Base-by-base conservation (phyloP, 805 yeast genomes). In the Ogataea thermomethanolica region DNA sequence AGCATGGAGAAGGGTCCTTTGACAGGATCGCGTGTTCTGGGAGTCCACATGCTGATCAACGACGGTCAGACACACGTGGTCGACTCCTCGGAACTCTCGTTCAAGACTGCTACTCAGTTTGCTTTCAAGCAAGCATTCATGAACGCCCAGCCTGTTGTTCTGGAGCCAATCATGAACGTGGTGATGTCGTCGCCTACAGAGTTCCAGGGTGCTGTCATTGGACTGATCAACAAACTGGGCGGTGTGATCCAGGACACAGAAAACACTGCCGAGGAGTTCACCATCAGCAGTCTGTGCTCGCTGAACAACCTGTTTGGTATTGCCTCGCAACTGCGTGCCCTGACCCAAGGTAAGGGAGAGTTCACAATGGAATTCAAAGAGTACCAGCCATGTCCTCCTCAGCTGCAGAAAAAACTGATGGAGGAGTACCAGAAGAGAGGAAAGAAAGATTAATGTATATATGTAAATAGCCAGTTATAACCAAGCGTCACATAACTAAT, bases 331-430 rank as follows among this genome's bases (percentile, higher is more conserved):
- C 74, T 93, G 60, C 84, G 99, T 73, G 98, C 99, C 14, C 80
- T 86, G 45, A 91, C 99, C 11, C 99, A 93, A 68, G 99, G 99
- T 68, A 93, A 93, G 64, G 99, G 99, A 58, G 98, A 95, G 69
- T 93, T 93, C 65, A 78, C 96, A 2, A 75, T 93, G 65, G 99
- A 93, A 65, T 93, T 93, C 71, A 82, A 85, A 61, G 85, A 88
- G 58, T 93, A 91, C 64, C 79, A 91, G 36, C 96, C 95, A 51
- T 84, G 95, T 37, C 76, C 95, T 34, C 87, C 91, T 26, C 96
- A 88, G 51, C 73, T 91, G 51, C 99, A 93, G 69, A 84, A 74
- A 59, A 85, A 91, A 68, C 75, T 93, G 67, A 82, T 93, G 51
- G 95, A 84, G 39, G 95, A 87, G 58, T 80, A 79, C 60, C 75